These are phyloP conservation scores for Orbilia javanica DNA, from an alignment of 2,329 filamentous ascomycete genomes.

Conservation along the genomic window DNA sequence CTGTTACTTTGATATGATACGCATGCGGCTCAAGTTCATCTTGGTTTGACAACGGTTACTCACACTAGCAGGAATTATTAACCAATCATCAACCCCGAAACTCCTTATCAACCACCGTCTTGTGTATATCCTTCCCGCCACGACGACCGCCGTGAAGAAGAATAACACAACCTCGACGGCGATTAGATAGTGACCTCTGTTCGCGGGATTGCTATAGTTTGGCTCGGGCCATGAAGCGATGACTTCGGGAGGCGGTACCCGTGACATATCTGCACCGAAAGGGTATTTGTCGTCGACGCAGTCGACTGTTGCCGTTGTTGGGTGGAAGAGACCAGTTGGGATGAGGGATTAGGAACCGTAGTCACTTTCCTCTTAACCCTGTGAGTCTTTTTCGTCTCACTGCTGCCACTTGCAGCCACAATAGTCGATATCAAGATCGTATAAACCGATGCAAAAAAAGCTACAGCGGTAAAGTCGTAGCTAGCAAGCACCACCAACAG, in stretches of 20 bases:
- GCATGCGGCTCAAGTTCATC: not conserved
- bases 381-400: slow-evolving; percentile 29
- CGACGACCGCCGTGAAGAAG: slow-evolving; percentile 65
- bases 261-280: slow-evolving; percentile 40
- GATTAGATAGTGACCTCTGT: slow-evolving; percentile 66
- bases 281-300: not conserved
- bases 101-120: slow-evolving; percentile 49
- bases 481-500: slow-evolving; percentile 53
- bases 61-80: slow-evolving; percentile 52
- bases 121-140: slow-evolving; percentile 66
- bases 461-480: slow-evolving; percentile 57
- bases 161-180: slow-evolving; percentile 66
- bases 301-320: not conserved
- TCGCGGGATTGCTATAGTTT: slow-evolving; percentile 68
- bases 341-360: slow-evolving; percentile 21
- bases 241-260: slow-evolving; percentile 65
- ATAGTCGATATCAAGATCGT: slow-evolving; percentile 57
- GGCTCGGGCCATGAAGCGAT: slow-evolving; percentile 67
- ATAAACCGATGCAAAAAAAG: slow-evolving; percentile 57
- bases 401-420: slow-evolving; percentile 41
- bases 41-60: slow-evolving; percentile 11
- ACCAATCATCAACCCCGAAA: slow-evolving; percentile 56
- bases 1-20: not conserved
- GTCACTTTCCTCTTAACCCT: slow-evolving; percentile 23
- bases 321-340: not conserved